Conservation (phyloP, 78 protist species). For the Anaeramoeba flamelloides region DNA sequence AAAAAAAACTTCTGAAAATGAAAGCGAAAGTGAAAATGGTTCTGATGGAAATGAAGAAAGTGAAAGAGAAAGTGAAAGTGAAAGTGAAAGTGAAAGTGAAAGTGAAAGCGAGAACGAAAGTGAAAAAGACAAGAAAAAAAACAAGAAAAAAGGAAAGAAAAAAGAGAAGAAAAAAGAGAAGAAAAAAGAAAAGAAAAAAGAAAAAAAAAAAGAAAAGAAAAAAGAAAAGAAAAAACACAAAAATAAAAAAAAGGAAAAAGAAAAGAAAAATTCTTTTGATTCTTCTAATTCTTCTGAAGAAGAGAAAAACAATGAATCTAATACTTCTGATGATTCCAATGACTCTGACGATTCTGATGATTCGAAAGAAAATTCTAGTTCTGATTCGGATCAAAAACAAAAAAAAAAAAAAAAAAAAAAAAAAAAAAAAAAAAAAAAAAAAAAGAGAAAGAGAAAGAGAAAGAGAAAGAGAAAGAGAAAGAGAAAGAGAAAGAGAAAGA, state of each 20-base stretch:
- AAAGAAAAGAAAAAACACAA: not conserved
- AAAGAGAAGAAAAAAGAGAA: not conserved
- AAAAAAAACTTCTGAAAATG: not conserved
- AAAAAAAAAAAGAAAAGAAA: not conserved
- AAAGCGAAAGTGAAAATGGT: not conserved
- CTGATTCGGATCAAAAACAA: conserved; percentile 1
- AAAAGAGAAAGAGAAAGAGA: not conserved
- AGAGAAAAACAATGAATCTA: too few relatives aligned
- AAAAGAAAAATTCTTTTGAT: not conserved
- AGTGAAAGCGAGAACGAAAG: not conserved
- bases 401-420: not conserved
- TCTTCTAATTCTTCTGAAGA: too few relatives aligned
- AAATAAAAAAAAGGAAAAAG: not conserved
- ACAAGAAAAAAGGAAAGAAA: not conserved
- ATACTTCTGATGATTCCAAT: too few relatives aligned
- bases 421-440: not conserved
- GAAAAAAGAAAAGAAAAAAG: not conserved
- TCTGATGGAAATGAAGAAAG: not conserved
- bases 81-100: not conserved
- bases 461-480: not conserved
- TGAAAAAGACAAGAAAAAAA: not conserved
- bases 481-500: not conserved
- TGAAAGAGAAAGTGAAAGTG: not conserved
- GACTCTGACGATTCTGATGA: too few relatives aligned
- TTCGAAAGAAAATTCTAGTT: too few relatives aligned